phyloP scores from a whole-genome alignment of 495 filamentous ascomycete species.

The Penicillium nucicola region DNA sequence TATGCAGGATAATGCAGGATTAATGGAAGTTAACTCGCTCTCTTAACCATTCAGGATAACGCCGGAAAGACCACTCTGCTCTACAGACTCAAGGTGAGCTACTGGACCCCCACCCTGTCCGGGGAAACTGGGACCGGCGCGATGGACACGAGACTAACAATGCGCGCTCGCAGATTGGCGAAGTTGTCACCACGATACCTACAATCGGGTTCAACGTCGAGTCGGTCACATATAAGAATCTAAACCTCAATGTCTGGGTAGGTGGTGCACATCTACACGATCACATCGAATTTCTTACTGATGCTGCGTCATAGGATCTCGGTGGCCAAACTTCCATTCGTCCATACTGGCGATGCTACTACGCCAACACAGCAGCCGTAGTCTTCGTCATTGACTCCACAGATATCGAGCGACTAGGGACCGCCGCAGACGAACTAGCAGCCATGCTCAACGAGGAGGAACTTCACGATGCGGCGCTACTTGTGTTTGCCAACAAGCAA shows the following conservation, averaged over 20 bases:
- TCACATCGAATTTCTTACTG: not conserved
- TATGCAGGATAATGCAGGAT: not conserved
- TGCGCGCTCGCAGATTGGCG: slow-evolving; percentile 72
- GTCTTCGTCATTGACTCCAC: slow-evolving; percentile 98
- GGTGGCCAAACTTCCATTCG: slow-evolving; percentile 96
- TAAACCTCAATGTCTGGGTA: slow-evolving; percentile 99
- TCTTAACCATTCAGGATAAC: slow-evolving; percentile 68
- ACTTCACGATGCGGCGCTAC: slow-evolving; percentile 81
- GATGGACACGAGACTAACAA: slow-evolving; percentile 14
- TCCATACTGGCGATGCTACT: slow-evolving; percentile 99
- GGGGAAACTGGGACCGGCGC: not conserved
- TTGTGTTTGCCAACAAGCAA: slow-evolving; percentile 99
- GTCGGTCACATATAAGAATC: slow-evolving; percentile 92
- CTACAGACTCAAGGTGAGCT: slow-evolving; percentile 85
- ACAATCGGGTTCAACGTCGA: slow-evolving; percentile 99
- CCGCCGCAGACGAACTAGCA: slow-evolving; percentile 85
- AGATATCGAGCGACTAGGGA: slow-evolving; percentile 90
- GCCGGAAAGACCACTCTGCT: slow-evolving; percentile 96
- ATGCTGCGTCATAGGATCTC: slow-evolving; percentile 63
- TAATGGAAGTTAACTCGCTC: slow-evolving; percentile 15
- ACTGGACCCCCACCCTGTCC: not conserved
- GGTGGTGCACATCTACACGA: slow-evolving; percentile 1
- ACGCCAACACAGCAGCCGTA: slow-evolving; percentile 98
- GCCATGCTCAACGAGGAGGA: slow-evolving; percentile 98
- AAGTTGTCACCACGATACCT: slow-evolving; percentile 97